These are phyloP conservation scores for Zopfochytrium polystomum DNA, from an alignment of 371 early-diverging fungal genomes.

Conservation along the genomic window DNA sequence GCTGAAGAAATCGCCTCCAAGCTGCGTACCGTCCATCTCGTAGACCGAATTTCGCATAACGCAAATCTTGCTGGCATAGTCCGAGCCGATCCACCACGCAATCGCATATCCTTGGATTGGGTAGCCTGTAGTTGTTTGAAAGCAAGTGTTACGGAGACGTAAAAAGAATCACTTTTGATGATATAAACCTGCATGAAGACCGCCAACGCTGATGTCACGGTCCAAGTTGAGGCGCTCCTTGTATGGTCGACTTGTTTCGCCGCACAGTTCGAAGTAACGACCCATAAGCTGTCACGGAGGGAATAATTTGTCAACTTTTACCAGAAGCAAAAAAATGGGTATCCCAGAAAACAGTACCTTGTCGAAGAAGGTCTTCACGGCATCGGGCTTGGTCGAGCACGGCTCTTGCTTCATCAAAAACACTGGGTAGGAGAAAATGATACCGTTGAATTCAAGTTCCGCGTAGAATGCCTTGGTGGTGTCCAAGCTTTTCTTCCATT, in stretches of 20 bases:
- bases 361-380: slow-evolving; percentile 5
- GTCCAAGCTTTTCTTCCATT: slow-evolving; percentile 1
- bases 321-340: no score
- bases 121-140: no score
- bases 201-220: not conserved
- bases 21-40: not conserved
- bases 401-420: not conserved
- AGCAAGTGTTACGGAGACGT: no score
- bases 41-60: not conserved
- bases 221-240: slow-evolving; percentile 8
- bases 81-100: no score
- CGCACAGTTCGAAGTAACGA: not conserved
- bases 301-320: not conserved
- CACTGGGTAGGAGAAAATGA: slow-evolving; percentile 1
- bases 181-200: slow-evolving; percentile 1
- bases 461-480: not conserved
- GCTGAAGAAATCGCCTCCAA: no score
- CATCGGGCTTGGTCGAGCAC: not conserved
- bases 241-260: not conserved
- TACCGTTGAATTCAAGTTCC: slow-evolving; percentile 5
- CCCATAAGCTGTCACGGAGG: not conserved
- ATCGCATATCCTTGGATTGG: slow-evolving; percentile 1
- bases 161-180: no score
- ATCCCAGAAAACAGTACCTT: no score
- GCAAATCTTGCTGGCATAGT: not conserved